phyloP scores from a whole-genome alignment of 1,284 basidiomycete species.

The Papiliotrema terrestris region DNA sequence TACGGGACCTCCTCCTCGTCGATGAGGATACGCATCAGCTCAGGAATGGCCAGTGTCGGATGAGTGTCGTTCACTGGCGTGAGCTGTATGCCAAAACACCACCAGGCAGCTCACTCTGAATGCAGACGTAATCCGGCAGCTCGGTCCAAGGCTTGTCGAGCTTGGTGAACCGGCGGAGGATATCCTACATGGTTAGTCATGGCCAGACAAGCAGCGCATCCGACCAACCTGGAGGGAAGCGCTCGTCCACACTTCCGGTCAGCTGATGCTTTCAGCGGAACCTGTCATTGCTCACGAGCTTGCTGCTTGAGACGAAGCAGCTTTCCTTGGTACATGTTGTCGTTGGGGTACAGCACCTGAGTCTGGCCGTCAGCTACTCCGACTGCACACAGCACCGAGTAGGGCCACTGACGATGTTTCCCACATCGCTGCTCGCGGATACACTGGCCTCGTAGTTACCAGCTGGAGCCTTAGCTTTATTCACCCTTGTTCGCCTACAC shows the following conservation, averaged over 20 bases:
- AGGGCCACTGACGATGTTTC: conserved; percentile 59
- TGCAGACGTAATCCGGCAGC: conserved; percentile 79
- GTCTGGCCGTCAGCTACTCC: conserved; percentile 51
- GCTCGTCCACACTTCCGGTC: conserved; percentile 22
- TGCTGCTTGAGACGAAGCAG: conserved; percentile 90
- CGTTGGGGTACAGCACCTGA: conserved; percentile 67
- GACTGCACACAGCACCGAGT: not conserved
- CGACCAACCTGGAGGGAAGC: conserved; percentile 50
- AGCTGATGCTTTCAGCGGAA: not conserved
- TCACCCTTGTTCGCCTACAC: not conserved
- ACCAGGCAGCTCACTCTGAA: conserved; percentile 56
- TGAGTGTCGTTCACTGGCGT: conserved; percentile 64
- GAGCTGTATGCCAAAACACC: conserved; percentile 4
- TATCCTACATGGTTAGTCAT: conserved; percentile 69
- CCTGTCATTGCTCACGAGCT: conserved; percentile 52
- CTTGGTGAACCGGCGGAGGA: conserved; percentile 57
- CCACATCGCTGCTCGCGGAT: conserved; percentile 77
- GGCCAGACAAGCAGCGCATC: not conserved
- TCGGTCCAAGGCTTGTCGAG: conserved; percentile 47
- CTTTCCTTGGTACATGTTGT: conserved; percentile 62
- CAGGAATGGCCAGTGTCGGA: conserved; percentile 88
- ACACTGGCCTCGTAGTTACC: conserved; percentile 87
- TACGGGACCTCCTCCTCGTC: conserved; percentile 84
- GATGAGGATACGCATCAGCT: conserved; percentile 77
- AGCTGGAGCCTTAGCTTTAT: conserved; percentile 48